These are phyloP conservation scores for Stagonosporopsis rhizophila DNA, from an alignment of 2,329 filamentous ascomycete species.

Conservation along the genomic window DNA sequence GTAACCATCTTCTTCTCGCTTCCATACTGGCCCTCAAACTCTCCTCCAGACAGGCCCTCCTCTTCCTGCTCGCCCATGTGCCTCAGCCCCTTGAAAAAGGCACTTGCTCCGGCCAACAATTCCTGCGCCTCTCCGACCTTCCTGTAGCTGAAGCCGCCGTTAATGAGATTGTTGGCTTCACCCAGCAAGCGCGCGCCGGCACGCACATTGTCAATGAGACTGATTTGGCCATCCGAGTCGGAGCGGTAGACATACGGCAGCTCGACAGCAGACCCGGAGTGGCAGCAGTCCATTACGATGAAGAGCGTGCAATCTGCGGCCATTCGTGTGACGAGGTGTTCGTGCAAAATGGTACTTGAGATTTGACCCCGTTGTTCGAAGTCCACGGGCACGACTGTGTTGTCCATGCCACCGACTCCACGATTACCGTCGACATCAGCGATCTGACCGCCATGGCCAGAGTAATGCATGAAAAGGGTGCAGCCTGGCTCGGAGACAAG, in stretches of 20 bases:
- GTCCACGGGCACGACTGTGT: constrained; percentile 63
- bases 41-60: constrained; percentile 48
- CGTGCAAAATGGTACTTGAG: constrained; percentile 59
- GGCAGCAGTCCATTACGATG: constrained; percentile 68
- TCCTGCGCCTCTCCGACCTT: constrained; percentile 60
- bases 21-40: constrained; percentile 55
- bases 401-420: constrained; percentile 48
- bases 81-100: constrained; percentile 61
- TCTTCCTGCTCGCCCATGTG: constrained; percentile 57
- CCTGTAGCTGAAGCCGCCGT: constrained; percentile 59
- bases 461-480: constrained; percentile 64
- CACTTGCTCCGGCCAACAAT: constrained; percentile 61
- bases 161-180: constrained; percentile 59
- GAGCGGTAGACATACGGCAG: constrained; percentile 65
- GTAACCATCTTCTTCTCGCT: constrained; percentile 57
- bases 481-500: constrained; percentile 62
- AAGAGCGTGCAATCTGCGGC: constrained; percentile 60
- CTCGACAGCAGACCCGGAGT: constrained; percentile 66
- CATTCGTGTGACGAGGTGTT: constrained; percentile 60
- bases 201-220: constrained; percentile 62
- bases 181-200: constrained; percentile 58
- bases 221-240: constrained; percentile 64
- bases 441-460: constrained; percentile 65
- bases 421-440: constrained; percentile 53
- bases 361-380: constrained; percentile 62